Percentiles rank a stretch among this genome's conserved stretches.
Conservation (phyloP, 2,329 filamentous ascomycete genomes). For the Aphanoascus verrucosus region DNA sequence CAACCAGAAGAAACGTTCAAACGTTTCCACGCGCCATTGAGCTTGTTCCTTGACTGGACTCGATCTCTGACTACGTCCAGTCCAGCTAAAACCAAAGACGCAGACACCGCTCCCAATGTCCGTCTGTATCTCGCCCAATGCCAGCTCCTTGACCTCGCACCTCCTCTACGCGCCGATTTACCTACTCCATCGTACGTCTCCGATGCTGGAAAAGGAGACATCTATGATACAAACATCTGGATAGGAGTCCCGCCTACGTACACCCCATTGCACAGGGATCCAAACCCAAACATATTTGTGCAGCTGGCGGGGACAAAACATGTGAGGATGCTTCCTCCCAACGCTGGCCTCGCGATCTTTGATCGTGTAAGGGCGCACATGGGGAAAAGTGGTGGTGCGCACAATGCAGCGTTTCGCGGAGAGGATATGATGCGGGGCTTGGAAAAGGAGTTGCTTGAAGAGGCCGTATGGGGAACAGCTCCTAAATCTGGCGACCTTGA, state of each 20-base stretch:
- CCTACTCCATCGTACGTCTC: slow-evolving; percentile 55
- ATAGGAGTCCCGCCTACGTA: slow-evolving; percentile 76
- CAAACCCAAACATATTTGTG: slow-evolving; percentile 85
- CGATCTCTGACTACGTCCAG: slow-evolving; percentile 15
- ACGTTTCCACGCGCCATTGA: slow-evolving; percentile 43
- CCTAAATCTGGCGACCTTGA: neutral
- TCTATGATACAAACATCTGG: slow-evolving; percentile 86
- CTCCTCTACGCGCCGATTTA: slow-evolving; percentile 51
- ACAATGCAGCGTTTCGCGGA: slow-evolving; percentile 51
- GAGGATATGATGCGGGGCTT: slow-evolving; percentile 83
- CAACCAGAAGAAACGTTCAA: slow-evolving; percentile 29
- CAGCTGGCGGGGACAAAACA: slow-evolving; percentile 66
- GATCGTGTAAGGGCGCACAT: slow-evolving; percentile 33
- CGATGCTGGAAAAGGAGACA: slow-evolving; percentile 59
- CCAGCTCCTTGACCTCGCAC: slow-evolving; percentile 57
- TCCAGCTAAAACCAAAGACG: slow-evolving; percentile 15
- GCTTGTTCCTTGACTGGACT: slow-evolving; percentile 52
- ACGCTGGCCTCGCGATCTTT: slow-evolving; percentile 55
- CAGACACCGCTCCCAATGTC: slow-evolving; percentile 15
- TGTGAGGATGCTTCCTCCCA: slow-evolving; percentile 50
- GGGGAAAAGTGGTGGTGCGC: slow-evolving; percentile 25
- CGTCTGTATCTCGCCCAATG: slow-evolving; percentile 81
- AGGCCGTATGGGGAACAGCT: slow-evolving; percentile 55
- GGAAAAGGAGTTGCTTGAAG: slow-evolving; percentile 57
- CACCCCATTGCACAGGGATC: slow-evolving; percentile 83